A percentile compares a stretch with the other conserved stretches of the same genome.
These are phyloP conservation scores for Eleusine indica DNA, from an alignment of 176 grass and related monocot genomes.

Conservation along the genomic window DNA sequence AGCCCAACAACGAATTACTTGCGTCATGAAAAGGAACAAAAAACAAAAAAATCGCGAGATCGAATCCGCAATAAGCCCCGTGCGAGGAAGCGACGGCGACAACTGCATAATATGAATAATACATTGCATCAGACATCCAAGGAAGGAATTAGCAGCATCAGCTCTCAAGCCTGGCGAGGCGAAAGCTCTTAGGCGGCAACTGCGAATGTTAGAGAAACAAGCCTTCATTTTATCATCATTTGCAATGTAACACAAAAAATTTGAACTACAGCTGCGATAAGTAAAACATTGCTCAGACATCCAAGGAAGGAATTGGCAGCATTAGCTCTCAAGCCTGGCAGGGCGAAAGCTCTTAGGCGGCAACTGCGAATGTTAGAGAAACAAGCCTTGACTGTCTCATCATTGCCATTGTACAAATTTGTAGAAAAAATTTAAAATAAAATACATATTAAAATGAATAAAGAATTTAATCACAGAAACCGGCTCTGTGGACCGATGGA, in stretches of 20 bases:
- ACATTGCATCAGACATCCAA: conserved; percentile 70
- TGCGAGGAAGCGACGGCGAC: too few species aligned
- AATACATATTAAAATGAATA: too few species aligned
- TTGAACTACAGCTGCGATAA: too few species aligned
- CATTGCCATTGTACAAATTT: background rate
- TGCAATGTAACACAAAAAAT: background rate
- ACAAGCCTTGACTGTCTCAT: conserved; percentile 55
- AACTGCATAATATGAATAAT: too few species aligned
- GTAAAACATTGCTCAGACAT: conserved; percentile 42
- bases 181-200: conserved; percentile 64
- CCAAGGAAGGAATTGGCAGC: conserved; percentile 60
- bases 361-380: conserved; percentile 71
- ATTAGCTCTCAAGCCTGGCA: conserved; percentile 58
- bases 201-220: conserved; percentile 78
- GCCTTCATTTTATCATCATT: conserved; percentile 42
- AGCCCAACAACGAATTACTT: background rate
- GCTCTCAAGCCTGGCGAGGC: conserved; percentile 68
- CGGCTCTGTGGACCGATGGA: conserved; percentile 68
- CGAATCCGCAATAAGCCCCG: too few species aligned
- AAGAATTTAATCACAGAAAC: conserved; percentile 72
- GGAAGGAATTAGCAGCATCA: conserved; percentile 59
- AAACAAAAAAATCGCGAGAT: too few species aligned
- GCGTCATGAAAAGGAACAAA: too few species aligned
- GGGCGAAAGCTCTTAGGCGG: conserved; percentile 55
- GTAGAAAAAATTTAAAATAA: background rate